A percentile compares a stretch with the other conserved stretches of the same genome.
phyloP scores from a whole-genome alignment of 257 asterid species.

The Apocynum venetum region DNA sequence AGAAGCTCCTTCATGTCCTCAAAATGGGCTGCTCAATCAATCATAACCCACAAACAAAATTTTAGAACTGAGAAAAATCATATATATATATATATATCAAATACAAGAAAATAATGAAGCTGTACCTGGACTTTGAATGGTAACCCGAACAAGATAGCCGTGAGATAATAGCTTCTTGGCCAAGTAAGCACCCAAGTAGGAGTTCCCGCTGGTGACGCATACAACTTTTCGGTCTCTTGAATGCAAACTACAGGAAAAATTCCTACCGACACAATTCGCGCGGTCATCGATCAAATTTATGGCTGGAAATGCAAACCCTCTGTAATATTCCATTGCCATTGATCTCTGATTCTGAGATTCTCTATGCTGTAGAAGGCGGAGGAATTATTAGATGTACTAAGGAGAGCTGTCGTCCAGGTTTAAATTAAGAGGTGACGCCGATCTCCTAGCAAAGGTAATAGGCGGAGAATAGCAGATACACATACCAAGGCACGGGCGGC shows the following conservation, averaged over 20 bases:
- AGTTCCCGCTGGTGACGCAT: slow-evolving; percentile 37
- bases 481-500: no score
- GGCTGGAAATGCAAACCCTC: not conserved
- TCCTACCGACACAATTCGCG: not conserved
- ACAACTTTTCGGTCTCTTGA: slow-evolving; percentile 21
- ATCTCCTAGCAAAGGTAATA: no score
- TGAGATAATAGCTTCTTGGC: slow-evolving; percentile 27
- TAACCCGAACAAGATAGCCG: slow-evolving; percentile 33
- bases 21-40: slow-evolving; percentile 15
- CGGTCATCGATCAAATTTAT: slow-evolving; percentile 1
- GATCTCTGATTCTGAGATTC: not conserved
- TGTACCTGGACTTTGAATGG: slow-evolving; percentile 24
- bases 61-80: not conserved
- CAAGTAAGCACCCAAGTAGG: slow-evolving; percentile 31
- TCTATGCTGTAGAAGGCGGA: not conserved
- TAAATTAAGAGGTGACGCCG: no score
- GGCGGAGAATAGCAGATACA: no score
- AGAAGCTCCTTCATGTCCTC: slow-evolving; percentile 31
- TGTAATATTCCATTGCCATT: not conserved
- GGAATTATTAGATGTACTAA: not conserved
- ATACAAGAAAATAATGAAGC: not conserved
- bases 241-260: slow-evolving; percentile 12
- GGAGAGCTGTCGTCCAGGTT: not conserved
- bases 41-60: not conserved
- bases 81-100: not conserved